Base-by-base conservation (phyloP, 1,284 basidiomycete species). In the Albatrellus sp. region DNA sequence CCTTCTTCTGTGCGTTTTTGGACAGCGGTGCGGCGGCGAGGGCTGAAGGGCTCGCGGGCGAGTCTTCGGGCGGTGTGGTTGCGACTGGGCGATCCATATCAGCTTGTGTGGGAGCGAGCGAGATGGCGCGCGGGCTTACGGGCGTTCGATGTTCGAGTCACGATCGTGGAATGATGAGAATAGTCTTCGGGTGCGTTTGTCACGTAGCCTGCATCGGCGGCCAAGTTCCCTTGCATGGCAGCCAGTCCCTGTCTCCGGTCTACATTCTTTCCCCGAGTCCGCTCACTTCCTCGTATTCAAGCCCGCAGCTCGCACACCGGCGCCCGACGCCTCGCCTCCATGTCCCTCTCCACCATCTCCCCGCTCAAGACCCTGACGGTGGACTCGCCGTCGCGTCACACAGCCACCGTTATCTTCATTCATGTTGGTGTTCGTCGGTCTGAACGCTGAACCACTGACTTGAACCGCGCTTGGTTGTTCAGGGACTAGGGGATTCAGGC, bases 371-470 rank as follows among this genome's bases (percentile, higher is more conserved):
- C 59, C 54, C 57, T 84, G 48, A 63, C 68, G 16, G 65, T 86
- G 31, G 65, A 70, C 17, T 67, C 85, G 19, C 56, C 65, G 37
- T 56, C 65, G 33, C 77, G 73, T 51, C 90, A 93, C 61, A 82
- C 85, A 2, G 88, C 89, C 3, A 91, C 88, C 2, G 77, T 93
- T 51, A 86, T 94, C 56, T 90, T 93, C 60, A 65, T 89, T 32
- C 91, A 94, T 70, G 86, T 90, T 59, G 54, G 79, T 64, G 28
- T 32, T 40, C 10, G 32, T 29, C 36, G 8, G 33, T 32, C 16
- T 40, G 16, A 7, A 36, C 19, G 8, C 43, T 31, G 29, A 20
- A 19, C 14, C 19, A 8, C 28, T 17, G 12, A 30, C 28, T n/a
- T 46, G 34, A 34, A 34, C 14, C 29, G 44, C 17, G 43, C 42